phyloP scores from a whole-genome alignment of 371 early-diverging fungal genomes.

The Rhizopus delemar region DNA sequence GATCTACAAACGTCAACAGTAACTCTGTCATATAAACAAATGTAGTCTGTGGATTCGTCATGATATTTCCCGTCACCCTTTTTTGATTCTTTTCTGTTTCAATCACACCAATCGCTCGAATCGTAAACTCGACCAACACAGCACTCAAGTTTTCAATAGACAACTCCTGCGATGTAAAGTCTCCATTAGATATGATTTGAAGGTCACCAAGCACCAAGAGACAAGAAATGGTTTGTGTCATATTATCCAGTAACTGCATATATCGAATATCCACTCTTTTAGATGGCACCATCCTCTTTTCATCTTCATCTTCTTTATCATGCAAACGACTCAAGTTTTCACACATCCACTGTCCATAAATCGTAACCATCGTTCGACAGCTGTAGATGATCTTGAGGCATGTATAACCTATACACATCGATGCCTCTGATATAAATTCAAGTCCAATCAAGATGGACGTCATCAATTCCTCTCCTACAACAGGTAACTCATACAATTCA shows the following conservation, averaged over 20 bases:
- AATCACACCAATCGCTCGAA: slow-evolving; percentile 42
- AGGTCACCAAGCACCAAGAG: slow-evolving; percentile 33
- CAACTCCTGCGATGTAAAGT: neutral
- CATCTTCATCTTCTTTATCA: slow-evolving; percentile 19
- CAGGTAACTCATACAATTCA: slow-evolving; percentile 26
- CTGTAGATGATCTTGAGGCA: slow-evolving; percentile 30
- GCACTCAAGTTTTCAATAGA: slow-evolving; percentile 35
- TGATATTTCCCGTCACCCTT: slow-evolving; percentile 35
- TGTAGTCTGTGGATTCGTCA: slow-evolving; percentile 35
- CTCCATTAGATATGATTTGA: slow-evolving; percentile 5
- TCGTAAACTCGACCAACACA: slow-evolving; percentile 37
- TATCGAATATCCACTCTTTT: slow-evolving; percentile 39
- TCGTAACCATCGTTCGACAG: slow-evolving; percentile 32
- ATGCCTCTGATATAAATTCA: slow-evolving; percentile 39
- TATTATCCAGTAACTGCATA: slow-evolving; percentile 46
- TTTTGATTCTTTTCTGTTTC: slow-evolving; percentile 29
- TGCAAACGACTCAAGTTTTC: slow-evolving; percentile 35
- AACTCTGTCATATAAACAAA: slow-evolving; percentile 44
- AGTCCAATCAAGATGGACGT: slow-evolving; percentile 37
- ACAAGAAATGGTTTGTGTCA: slow-evolving; percentile 30
- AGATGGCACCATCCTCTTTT: slow-evolving; percentile 3
- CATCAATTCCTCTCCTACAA: slow-evolving; percentile 41
- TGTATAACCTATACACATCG: slow-evolving; percentile 36
- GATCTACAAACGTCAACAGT: slow-evolving; percentile 38
- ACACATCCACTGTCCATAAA: slow-evolving; percentile 43